phyloP scores from a whole-genome alignment of 306 rosid genomes.

The Pueraria montana region DNA sequence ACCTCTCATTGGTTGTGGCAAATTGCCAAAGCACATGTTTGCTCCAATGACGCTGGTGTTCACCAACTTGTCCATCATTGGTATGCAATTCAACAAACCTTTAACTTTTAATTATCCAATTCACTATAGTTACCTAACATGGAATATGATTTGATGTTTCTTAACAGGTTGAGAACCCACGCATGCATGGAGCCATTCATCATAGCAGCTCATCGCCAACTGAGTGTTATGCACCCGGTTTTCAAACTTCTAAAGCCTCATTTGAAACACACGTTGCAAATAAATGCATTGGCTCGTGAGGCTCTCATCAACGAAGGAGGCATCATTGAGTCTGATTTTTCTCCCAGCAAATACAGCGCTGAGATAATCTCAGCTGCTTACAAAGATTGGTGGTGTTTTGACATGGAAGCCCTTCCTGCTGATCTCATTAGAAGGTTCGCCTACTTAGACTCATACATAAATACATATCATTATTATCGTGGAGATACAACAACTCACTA shows the following conservation, averaged over 20 bases:
- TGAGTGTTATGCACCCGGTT: constrained; percentile 55
- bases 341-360: constrained; percentile 42
- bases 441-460: neutral
- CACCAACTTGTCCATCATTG: constrained; percentile 61
- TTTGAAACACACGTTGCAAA: constrained; percentile 53
- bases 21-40: constrained; percentile 57
- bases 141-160: constrained; percentile 10
- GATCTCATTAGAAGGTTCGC: constrained; percentile 55
- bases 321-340: constrained; percentile 52
- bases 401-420: constrained; percentile 53
- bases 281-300: constrained; percentile 59
- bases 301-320: constrained; percentile 57
- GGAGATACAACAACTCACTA: too few relatives aligned
- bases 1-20: constrained; percentile 57
- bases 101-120: neutral
- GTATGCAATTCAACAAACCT: constrained; percentile 22
- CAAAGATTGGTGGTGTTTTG: constrained; percentile 58
- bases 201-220: constrained; percentile 51
- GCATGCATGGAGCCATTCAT: constrained; percentile 60
- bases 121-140: neutral
- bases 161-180: constrained; percentile 57
- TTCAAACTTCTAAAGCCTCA: constrained; percentile 58
- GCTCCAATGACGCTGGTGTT: constrained; percentile 52
- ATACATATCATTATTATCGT: too few relatives aligned
- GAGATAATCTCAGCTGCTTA: constrained; percentile 53